Conservation (phyloP, 2,329 filamentous ascomycete species). For the Pseudogymnoascus sp. region DNA sequence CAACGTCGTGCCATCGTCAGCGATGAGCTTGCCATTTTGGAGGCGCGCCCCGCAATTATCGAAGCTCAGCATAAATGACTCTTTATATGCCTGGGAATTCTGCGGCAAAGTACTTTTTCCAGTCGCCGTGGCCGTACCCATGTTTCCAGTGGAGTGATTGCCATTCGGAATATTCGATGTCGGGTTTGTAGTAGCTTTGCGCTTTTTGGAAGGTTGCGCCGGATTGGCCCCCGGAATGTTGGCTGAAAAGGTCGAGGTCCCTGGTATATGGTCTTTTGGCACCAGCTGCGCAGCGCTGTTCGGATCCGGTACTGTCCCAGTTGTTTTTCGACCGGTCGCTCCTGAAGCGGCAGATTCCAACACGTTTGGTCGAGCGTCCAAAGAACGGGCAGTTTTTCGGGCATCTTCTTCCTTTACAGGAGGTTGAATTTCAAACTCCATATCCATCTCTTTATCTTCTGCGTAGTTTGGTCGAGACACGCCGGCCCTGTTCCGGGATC, state of each 20-base stretch:
- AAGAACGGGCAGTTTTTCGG: constrained; percentile 47
- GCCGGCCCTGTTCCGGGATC: constrained; percentile 80
- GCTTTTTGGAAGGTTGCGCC: constrained; percentile 61
- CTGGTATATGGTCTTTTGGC: constrained; percentile 43
- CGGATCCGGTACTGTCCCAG: constrained; percentile 23
- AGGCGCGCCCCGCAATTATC: constrained; percentile 60
- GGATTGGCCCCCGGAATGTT: constrained; percentile 28
- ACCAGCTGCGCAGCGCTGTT: constrained; percentile 21
- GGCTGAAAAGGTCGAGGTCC: constrained; percentile 50
- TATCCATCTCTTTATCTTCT: constrained; percentile 83
- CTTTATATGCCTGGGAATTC: constrained; percentile 29
- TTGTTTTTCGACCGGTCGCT: constrained; percentile 34
- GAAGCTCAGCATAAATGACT: constrained; percentile 87
- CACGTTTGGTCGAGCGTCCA: constrained; percentile 17
- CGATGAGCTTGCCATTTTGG: constrained; percentile 69
- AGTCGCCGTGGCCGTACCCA: neutral
- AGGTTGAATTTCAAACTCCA: constrained; percentile 69
- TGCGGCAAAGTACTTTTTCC: neutral
- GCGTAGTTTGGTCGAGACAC: constrained; percentile 86
- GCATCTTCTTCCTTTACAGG: constrained; percentile 48
- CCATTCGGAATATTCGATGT: constrained; percentile 20
- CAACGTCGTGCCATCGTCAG: constrained; percentile 83
- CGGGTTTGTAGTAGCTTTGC: constrained; percentile 55
- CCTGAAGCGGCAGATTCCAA: constrained; percentile 16
- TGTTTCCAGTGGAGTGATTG: constrained; percentile 12